Evolutionary conservation across 306 rosid genomes (phyloP).

Genomic region (Cicer pinnatifidum): DNA sequence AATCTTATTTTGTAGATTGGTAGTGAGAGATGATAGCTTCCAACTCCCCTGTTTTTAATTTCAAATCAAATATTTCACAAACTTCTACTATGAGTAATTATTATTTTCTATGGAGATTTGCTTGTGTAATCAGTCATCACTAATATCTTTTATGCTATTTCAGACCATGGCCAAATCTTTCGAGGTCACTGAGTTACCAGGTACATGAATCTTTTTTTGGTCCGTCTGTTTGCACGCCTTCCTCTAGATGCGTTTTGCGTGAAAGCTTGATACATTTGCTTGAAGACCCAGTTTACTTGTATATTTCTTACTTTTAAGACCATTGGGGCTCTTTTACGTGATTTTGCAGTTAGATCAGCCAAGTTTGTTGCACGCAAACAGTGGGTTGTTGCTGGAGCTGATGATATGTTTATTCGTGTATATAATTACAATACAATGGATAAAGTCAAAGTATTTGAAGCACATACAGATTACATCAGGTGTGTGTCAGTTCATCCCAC

Average conservation of each 20-base stretch:
- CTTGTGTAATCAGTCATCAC: conserved; percentile 32
- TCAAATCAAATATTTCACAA: conserved; percentile 37
- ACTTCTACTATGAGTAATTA: conserved; percentile 32
- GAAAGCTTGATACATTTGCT: conserved; percentile 30
- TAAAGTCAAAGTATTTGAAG: conserved; percentile 92
- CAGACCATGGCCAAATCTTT: conserved; percentile 96
- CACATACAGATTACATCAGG: conserved; percentile 97
- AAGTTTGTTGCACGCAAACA: conserved; percentile 95
- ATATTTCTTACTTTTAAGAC: conserved; percentile 24
- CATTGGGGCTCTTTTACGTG: conserved; percentile 35
- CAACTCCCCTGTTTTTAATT: conserved; percentile 25
- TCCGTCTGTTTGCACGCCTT: conserved; percentile 17
- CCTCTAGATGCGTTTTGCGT: conserved; percentile 33
- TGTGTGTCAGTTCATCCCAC: conserved; percentile 98
- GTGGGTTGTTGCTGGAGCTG: conserved; percentile 99
- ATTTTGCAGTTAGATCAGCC: conserved; percentile 94
- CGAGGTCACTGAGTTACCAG: conserved; percentile 97
- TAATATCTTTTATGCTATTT: conserved; percentile 47
- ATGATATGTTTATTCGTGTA: conserved; percentile 96
- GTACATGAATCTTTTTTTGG: conserved; percentile 48
- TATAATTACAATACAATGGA: conserved; percentile 99
- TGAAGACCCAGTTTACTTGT: conserved; percentile 28
- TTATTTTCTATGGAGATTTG: conserved; percentile 34
- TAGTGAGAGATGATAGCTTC: conserved; percentile 35
- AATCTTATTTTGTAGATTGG: background rate